Conservation (phyloP, 2,329 filamentous ascomycete species). For the Pseudocercospora crystallina region DNA sequence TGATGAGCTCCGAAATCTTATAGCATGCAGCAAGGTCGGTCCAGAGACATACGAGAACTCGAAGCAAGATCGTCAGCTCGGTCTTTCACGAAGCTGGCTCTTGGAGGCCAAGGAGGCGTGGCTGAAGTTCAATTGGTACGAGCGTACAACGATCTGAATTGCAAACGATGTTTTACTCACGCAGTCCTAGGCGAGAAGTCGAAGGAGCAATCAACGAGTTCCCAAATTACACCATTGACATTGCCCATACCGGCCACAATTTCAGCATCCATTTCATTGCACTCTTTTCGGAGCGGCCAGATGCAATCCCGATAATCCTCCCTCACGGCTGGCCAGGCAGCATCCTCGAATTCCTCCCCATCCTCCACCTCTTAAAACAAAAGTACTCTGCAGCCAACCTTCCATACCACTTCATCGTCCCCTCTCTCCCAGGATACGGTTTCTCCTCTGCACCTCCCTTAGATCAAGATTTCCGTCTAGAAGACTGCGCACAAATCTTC, state of each 20-base stretch:
- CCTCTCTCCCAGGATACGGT: conserved; percentile 53
- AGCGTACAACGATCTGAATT: no score
- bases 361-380: conserved; percentile 30
- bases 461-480: conserved; percentile 42
- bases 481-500: conserved; percentile 44
- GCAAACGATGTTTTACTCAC: no score
- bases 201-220: conserved; percentile 19
- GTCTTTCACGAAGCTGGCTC: conserved; percentile 51
- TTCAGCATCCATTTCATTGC: conserved; percentile 54
- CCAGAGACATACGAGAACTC: conserved; percentile 52
- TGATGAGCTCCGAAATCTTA: conserved; percentile 45
- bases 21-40: conserved; percentile 49
- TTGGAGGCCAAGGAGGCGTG: conserved; percentile 39
- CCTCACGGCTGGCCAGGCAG: conserved; percentile 40
- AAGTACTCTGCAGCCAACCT: conserved; percentile 51
- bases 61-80: conserved; percentile 37
- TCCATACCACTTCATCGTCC: conserved; percentile 57
- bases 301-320: conserved; percentile 37
- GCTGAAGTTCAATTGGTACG: conserved; percentile 49
- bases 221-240: conserved; percentile 14
- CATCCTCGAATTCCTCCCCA: conserved; percentile 35
- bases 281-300: conserved; percentile 51
- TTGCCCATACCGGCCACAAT: conserved; percentile 31
- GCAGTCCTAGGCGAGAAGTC: no score
- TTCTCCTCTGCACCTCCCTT: conserved; percentile 46